A percentile compares a stretch with the other conserved stretches of the same genome.
Conservation (phyloP, 306 rosid species). For the Dryas alaskensis region DNA sequence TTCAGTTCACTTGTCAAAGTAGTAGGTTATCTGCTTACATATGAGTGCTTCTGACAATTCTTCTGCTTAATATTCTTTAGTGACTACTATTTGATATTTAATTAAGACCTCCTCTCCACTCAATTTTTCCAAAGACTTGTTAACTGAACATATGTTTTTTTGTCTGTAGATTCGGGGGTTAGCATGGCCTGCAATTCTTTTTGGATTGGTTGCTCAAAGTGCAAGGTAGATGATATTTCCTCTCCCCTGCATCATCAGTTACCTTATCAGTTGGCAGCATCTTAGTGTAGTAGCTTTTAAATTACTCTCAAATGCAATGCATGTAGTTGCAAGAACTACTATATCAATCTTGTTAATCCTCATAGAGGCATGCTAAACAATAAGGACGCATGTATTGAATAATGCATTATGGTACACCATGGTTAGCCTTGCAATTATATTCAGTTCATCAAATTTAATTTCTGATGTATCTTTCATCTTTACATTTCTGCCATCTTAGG, state of each 20-base stretch:
- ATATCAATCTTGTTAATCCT: not conserved
- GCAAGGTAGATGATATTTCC: constrained; percentile 54
- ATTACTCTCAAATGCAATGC: not conserved
- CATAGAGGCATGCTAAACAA: not conserved
- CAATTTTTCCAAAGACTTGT: constrained; percentile 12
- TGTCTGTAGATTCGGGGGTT: constrained; percentile 64
- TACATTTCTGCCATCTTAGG: not conserved
- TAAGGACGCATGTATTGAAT: not conserved
- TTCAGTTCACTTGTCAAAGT: too few relatives aligned
- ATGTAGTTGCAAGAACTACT: not conserved
- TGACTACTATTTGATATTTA: too few relatives aligned
- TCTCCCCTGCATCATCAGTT: constrained; percentile 11
- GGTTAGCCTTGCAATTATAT: not conserved
- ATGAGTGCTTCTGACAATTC: too few relatives aligned
- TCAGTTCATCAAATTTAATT: not conserved
- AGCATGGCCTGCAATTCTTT: constrained; percentile 81
- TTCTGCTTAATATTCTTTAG: too few relatives aligned
- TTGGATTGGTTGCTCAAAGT: constrained; percentile 74
- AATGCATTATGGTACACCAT: not conserved
- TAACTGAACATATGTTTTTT: constrained; percentile 25
- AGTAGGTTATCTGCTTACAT: too few relatives aligned
- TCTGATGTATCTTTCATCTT: not conserved
- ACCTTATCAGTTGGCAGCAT: not conserved
- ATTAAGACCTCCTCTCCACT: too few relatives aligned
- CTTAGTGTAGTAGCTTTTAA: not conserved